Base-by-base conservation (phyloP, 306 rosid species). In the Prunus armeniaca region DNA sequence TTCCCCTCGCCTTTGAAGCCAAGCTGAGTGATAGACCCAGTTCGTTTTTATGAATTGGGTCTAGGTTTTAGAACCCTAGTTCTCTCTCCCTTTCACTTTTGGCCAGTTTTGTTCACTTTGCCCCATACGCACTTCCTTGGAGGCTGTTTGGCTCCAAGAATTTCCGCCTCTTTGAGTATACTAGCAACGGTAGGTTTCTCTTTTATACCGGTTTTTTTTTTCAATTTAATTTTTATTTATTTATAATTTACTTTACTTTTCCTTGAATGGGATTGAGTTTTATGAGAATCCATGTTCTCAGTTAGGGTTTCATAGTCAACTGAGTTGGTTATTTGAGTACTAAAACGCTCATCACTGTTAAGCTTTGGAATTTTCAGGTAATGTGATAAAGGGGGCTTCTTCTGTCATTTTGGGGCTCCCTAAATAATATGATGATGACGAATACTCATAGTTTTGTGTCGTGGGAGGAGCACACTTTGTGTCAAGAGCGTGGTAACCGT, bases 381-480 rank as follows among this genome's bases (percentile, higher is more conserved):
- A 74, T 86, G 81, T 80, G 81, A 60, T 64, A 62, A 54, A 66
- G n/a, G 43, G 71, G 76, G 34, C 38, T 6, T 61, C 34, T 34
- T 64, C 60, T 32, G 41, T 6, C n/a, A 34, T 20, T 50, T 72
- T 62, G 63, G 54, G 28, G 54, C 38, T 12, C 46, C 67, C 49
- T 43, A 1, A 38, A 72, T 17, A n/a, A 19, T 72, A 73, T 65
- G 76, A 85, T 90, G 92, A 69, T 85, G 52, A 62, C 55, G 80
- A 73, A 56, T 62, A 77, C 76, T 52, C 78, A 79, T 55, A 69
- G 73, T 67, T 92, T 90, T 72, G 91, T 90, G 84, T 62, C 86
- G n/a, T 92, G 97, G 97, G 93, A 92, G 82, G 97, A 90, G 88
- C 84, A 77, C 73, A 86, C 87, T 78, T 61, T 90, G 79, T 86